Evolutionary conservation across 1,139 yeast species (phyloP).

Genomic region (Pichia sp.): DNA sequence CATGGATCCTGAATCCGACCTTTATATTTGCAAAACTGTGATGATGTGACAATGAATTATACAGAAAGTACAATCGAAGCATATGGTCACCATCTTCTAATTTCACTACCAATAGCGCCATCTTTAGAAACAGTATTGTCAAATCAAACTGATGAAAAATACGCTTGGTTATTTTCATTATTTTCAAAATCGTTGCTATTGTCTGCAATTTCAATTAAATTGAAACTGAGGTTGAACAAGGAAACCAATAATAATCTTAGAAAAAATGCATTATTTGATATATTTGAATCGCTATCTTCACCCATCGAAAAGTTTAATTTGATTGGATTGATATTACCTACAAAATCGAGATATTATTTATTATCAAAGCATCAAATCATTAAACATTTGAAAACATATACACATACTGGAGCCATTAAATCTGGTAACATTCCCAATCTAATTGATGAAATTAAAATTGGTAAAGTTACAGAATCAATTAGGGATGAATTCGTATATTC

Average conservation of each 20-base stretch:
- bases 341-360: conserved; percentile 3
- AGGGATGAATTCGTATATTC: not conserved
- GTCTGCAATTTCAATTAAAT: conserved; percentile 2
- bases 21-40: no score
- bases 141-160: not conserved
- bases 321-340: conserved; percentile 4
- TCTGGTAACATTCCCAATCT: conserved; percentile 5
- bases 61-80: not conserved
- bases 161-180: conserved; percentile 2
- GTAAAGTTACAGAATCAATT: conserved; percentile 7
- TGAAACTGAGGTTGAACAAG: not conserved
- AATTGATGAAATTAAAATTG: conserved; percentile 8
- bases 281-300: conserved; percentile 2
- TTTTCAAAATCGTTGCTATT: conserved; percentile 2
- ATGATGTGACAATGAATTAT: no score
- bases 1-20: no score
- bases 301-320: conserved; percentile 8
- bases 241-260: not conserved
- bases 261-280: not conserved
- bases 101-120: not conserved
- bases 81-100: not conserved
- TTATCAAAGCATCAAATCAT: conserved; percentile 7
- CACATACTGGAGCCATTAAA: conserved; percentile 2
- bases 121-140: not conserved
- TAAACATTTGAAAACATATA: conserved; percentile 2